Percentiles rank a stretch among this genome's conserved stretches.
Evolutionary conservation across 2,329 filamentous ascomycete species (phyloP).

Genomic region (Colletotrichum destructivum): DNA sequence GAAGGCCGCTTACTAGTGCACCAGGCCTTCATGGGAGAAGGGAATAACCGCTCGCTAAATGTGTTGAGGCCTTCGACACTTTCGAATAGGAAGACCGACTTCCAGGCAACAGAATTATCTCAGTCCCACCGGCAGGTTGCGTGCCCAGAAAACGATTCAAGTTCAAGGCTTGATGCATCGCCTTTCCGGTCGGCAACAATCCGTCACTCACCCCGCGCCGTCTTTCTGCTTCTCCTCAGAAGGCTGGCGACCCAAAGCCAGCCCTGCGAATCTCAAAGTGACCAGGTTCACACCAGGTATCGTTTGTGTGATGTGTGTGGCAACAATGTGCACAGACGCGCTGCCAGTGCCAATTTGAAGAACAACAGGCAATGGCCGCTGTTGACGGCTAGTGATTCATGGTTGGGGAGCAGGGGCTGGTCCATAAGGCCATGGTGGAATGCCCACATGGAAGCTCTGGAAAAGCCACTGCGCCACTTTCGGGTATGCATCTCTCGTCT

Average conservation of each 20-base stretch:
- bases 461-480: conserved; percentile 17
- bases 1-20: not conserved
- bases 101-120: conserved; percentile 39
- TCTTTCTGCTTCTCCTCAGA: not conserved
- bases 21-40: not conserved
- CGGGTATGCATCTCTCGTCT: conserved; percentile 18
- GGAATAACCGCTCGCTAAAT: not conserved
- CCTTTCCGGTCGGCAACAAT: conserved; percentile 31
- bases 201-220: conserved; percentile 3
- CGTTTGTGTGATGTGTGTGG: not conserved
- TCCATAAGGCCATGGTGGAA: conserved; percentile 7
- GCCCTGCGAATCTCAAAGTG: conserved; percentile 5
- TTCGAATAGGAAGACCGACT: not conserved
- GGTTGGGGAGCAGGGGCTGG: conserved; percentile 10
- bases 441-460: conserved; percentile 30
- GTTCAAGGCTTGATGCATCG: conserved; percentile 33
- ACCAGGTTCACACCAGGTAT: conserved; percentile 1
- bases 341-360: conserved; percentile 20
- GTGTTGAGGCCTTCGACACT: conserved; percentile 7
- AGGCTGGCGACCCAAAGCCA: not conserved
- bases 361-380: conserved; percentile 28
- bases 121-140: conserved; percentile 11
- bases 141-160: not conserved
- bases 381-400: conserved; percentile 18
- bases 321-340: not conserved